Base-by-base conservation (phyloP, 495 filamentous ascomycete species). In the Neurospora sp. region DNA sequence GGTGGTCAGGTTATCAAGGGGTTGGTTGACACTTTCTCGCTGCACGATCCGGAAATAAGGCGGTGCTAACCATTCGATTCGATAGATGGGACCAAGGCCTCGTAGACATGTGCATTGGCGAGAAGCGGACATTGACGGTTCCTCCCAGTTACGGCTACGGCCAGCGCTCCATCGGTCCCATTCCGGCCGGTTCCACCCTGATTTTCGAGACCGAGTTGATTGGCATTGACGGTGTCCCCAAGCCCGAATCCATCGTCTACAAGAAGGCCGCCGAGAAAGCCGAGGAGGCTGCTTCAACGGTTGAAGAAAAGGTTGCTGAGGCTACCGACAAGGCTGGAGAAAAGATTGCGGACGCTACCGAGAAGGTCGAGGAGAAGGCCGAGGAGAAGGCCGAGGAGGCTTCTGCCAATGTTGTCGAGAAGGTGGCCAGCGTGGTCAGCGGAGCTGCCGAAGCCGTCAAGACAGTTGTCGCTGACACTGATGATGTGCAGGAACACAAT, bases 131-230 rank as follows among this genome's bases (percentile, higher is more conserved):
- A 40, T 83, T 99, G 81, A 97, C 92, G 27, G 95, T 99, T 70
- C 94, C 93, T n/a, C 92, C 94, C 40, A 88, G 90, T 79, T 86
- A 90, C 74, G 96, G 89, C 44, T 99, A 98, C 80, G 96, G 96
- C 22, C 84, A 92, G 74, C 85, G 89, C 61, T 86, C 80, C 46
- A 85, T 93, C 78, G 93, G 93, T 4, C 89, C 91, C 37, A 97
- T 97, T 75, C 93, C 93, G 20, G 90, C 86, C 3, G 91, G 90
- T 35, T 87, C 90, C 76, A 95, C 92, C 59, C 80, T 97, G 80
- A 88, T 98, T 38, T 98, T 98, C 78, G 93, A 97, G 85, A 98
- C 96, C 73, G 93, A 97, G 81, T 85, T 99, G 78, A 85, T 97
- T 78, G 92, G 87, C 59, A 98, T 98, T 79, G 84, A 89, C 11